Base-by-base conservation (phyloP, 345 rosid genomes). In the Psidium friedrichsthalianum region DNA sequence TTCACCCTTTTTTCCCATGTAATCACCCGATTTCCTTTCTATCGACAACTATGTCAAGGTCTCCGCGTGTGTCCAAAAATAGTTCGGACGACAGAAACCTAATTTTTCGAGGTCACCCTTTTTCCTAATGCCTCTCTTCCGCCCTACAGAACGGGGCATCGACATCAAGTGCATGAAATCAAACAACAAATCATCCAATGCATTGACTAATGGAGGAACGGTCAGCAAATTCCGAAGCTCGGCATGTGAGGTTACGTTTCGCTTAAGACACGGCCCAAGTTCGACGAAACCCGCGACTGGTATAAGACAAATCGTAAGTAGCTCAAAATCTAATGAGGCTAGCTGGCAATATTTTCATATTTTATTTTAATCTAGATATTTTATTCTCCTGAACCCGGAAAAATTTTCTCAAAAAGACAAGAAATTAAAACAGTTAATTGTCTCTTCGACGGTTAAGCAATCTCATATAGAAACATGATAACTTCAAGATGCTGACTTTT, bases 331-430 rank as follows among this genome's bases (percentile, higher is more conserved):
- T 36, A 47, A 18, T 9, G 47, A 47, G 8, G 80, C 47, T 36
- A 5, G 80, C 80, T 36, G 47, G 47, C 8, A 64, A 0, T 2
- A 10, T 10, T 18, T 64, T 4, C 0, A 18, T 0, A 32, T 36
- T 36, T 16, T 16, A 64, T 32, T 32, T 32, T 32, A 6, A 6
- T 32, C 4, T 32, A 4, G 78, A 11, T 8, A 8, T 32, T 20
- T 69, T 9, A 69, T 36, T 69, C 40, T 69, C 80, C 47, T 1
- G 5, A 18, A 21, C 18, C 6, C 6, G 0, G 25, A 69, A 36
- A 13, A 18, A 36, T 18, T 69, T 18, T 69, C 80, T 21, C 13
- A 11, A 8, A 32, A 36, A 69, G 32, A 18, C 5, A 32, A 69
- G 3, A 25, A 36, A 69, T 8, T 2, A 8, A 36, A 69, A 32